Evolutionary conservation across 2,329 filamentous ascomycete genomes (phyloP), one percentile per base, ranked within the genome.

Genomic region (Lasiodiplodia sp.): DNA sequence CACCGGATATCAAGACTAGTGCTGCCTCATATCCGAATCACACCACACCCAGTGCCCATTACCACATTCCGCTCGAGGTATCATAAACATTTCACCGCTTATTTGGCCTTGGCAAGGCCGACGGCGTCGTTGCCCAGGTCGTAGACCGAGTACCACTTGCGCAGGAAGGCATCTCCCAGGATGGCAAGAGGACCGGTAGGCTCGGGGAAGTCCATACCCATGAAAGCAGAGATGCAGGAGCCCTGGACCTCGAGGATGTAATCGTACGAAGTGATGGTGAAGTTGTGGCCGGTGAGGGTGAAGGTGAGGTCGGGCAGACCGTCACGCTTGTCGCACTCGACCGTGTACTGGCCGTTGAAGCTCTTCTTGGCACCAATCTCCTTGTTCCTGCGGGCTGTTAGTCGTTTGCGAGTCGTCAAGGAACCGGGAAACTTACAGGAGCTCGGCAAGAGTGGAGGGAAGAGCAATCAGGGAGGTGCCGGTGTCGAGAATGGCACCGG

Each of bases 361-460:
- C 92, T 89, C 90, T 98, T 99, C 90, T 96, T 97, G 74, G 96
- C 96, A 72, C 96, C 96, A 72, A 99, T 97, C 86, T 97, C 91
- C 83, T 92, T 91, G 88, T 99, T 99, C 70, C 85, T 86, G 64
- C 67, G 16, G 38, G 44, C 21, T 60, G 65, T 67, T 53, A 67
- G 65, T 11, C 12, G 25, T 52, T 12, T 38, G 23, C 28, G n/a
- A 25, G n/a, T 40, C 21, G 11, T 11, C 3, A 57, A 6, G 4
- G 3, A 3, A n/a, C 7, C 6, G 40, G 40, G 40, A 10, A 44
- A 83, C 84, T 83, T 81, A 86, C 84, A 99, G 87, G 72, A 99
- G 91, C 86, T 98, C 96, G 69, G 96, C 95, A 74, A 98, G 88
- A 77, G 92, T 91, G 75, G 88, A 91, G 75, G 96, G 96, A 69